Percentiles rank a stretch among this genome's conserved stretches.
These are phyloP conservation scores for Apiotrichum porosum DNA, from an alignment of 1,284 basidiomycete species.

Conservation along the genomic window DNA sequence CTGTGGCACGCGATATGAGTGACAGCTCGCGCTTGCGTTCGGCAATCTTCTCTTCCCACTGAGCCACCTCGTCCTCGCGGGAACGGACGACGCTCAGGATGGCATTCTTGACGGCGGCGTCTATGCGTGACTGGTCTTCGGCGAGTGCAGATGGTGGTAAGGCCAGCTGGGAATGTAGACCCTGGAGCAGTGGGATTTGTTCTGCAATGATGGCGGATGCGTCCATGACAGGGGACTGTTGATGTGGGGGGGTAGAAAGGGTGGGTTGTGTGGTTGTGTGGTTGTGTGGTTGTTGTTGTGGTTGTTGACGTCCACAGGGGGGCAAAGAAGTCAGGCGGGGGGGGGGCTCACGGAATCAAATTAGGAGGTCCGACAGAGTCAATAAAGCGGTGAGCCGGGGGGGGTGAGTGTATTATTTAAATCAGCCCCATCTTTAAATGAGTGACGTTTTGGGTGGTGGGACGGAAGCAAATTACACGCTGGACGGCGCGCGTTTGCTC, in stretches of 20 bases:
- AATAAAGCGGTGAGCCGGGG: no score
- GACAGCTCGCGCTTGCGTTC: slow-evolving; percentile 26
- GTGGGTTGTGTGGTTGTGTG: not conserved
- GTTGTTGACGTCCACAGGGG: no score
- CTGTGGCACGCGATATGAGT: slow-evolving; percentile 32
- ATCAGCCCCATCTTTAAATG: no score
- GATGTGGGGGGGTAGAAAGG: no score
- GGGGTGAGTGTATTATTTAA: no score
- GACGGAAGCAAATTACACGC: no score
- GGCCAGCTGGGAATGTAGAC: slow-evolving; percentile 37
- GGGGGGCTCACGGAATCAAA: not conserved
- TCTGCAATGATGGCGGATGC: slow-evolving; percentile 37
- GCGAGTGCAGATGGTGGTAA: slow-evolving; percentile 33
- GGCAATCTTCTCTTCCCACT: slow-evolving; percentile 33
- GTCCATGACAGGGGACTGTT: slow-evolving; percentile 19
- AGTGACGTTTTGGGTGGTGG: no score
- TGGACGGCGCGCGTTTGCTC: no score
- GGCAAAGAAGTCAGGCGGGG: not conserved
- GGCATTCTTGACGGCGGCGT: slow-evolving; percentile 37
- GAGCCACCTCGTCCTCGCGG: slow-evolving; percentile 41
- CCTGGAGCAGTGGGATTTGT: slow-evolving; percentile 38
- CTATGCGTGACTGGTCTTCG: slow-evolving; percentile 37
- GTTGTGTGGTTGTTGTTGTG: slow-evolving; percentile 1
- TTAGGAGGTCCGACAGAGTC: no score
- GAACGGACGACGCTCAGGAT: slow-evolving; percentile 37